Evolutionary conservation across 1,284 basidiomycete species (phyloP).

Genomic region (Marasmius fiardii): DNA sequence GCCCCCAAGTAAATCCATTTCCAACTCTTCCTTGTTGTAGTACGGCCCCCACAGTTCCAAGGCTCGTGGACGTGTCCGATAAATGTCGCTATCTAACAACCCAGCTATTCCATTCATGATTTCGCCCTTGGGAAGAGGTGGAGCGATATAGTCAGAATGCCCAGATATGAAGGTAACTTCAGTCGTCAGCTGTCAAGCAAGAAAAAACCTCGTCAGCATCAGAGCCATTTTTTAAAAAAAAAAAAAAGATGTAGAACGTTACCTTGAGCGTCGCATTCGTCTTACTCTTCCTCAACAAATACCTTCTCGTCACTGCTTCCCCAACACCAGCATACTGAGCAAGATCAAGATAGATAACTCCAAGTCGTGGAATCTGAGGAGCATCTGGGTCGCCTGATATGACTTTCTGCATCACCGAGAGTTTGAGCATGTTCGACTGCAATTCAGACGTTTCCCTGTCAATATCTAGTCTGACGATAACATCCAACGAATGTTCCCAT

Average conservation of each 20-base stretch:
- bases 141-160: constrained; percentile 56
- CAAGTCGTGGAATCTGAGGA: constrained; percentile 57
- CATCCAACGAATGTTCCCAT: constrained; percentile 55
- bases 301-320: constrained; percentile 63
- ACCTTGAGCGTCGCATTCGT: constrained; percentile 78
- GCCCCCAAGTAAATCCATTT: constrained; percentile 29
- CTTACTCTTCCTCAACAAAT: constrained; percentile 72
- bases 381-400: constrained; percentile 48
- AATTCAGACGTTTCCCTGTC: constrained; percentile 51
- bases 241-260: neutral
- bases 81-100: constrained; percentile 55
- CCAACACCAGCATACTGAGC: constrained; percentile 68
- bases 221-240: neutral
- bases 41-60: constrained; percentile 46
- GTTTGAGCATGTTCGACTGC: constrained; percentile 57
- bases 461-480: constrained; percentile 61
- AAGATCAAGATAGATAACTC: constrained; percentile 66
- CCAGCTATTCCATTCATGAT: constrained; percentile 64
- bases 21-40: constrained; percentile 31
- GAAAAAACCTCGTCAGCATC: constrained; percentile 3
- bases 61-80: constrained; percentile 46
- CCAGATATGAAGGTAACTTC: constrained; percentile 58
- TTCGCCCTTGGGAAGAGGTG: constrained; percentile 66
- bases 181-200: constrained; percentile 49
- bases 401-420: constrained; percentile 65